phyloP scores from a whole-genome alignment of 768 basidiomycete species.

The Boletus reticulatus region DNA sequence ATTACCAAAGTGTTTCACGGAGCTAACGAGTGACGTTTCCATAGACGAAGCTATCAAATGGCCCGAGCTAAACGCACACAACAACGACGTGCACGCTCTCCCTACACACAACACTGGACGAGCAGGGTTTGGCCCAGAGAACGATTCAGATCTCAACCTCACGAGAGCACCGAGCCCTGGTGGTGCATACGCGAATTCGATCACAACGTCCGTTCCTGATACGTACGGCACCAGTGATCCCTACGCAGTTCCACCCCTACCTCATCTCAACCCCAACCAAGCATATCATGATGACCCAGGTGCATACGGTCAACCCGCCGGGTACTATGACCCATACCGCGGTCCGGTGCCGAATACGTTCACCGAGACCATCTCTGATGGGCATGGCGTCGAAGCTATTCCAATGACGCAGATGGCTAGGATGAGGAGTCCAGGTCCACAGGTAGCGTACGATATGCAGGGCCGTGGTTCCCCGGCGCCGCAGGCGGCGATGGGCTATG shows the following conservation, averaged over 20 bases:
- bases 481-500: conserved; percentile 40
- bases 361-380: conserved; percentile 37
- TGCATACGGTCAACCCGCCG: conserved; percentile 34
- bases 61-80: conserved; percentile 81
- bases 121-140: conserved; percentile 61
- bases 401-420: conserved; percentile 70
- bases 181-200: conserved; percentile 47
- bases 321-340: conserved; percentile 79
- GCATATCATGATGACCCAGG: conserved; percentile 75
- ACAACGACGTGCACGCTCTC: conserved; percentile 54
- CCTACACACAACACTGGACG: conserved; percentile 70
- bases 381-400: conserved; percentile 53
- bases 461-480: conserved; percentile 41
- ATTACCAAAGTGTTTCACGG: conserved; percentile 12
- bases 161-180: conserved; percentile 47
- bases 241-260: conserved; percentile 80
- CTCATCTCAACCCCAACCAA: conserved; percentile 73
- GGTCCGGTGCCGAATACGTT: conserved; percentile 72
- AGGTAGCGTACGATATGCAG: conserved; percentile 37
- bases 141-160: conserved; percentile 56
- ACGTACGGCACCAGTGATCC: conserved; percentile 51
- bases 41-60: conserved; percentile 86
- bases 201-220: conserved; percentile 42
- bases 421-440: conserved; percentile 41
- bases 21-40: background rate